Evolutionary conservation across 805 yeast genomes (phyloP).

Genomic region (Spathaspora hagerdaliae): DNA sequence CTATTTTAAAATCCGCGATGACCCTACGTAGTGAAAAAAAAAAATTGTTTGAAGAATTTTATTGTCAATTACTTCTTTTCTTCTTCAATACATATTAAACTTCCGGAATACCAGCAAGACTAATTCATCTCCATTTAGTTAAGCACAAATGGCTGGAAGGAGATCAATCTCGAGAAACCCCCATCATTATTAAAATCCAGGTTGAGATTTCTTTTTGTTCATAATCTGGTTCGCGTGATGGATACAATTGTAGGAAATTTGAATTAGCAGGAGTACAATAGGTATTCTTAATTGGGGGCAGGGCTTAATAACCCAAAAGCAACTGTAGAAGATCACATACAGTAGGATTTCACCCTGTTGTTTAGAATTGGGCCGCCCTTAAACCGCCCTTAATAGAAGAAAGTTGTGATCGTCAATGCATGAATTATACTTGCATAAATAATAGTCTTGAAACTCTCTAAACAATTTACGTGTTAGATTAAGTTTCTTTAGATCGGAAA

Average conservation of each 20-base stretch:
- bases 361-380: too few relatives aligned
- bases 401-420: too few relatives aligned
- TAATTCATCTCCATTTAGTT: conserved; percentile 36
- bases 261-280: too few relatives aligned
- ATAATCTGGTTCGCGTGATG: conserved; percentile 42
- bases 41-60: not conserved
- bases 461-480: too few relatives aligned
- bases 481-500: too few relatives aligned
- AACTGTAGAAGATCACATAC: too few relatives aligned
- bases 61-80: conserved; percentile 6
- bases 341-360: too few relatives aligned
- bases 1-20: not conserved
- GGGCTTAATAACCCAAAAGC: too few relatives aligned
- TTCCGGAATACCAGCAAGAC: conserved; percentile 48
- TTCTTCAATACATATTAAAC: conserved; percentile 26
- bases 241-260: conserved; percentile 19
- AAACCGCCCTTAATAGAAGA: too few relatives aligned
- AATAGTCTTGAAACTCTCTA: too few relatives aligned
- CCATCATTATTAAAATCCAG: conserved; percentile 36
- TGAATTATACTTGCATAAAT: too few relatives aligned
- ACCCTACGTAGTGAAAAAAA: not conserved
- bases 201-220: conserved; percentile 5
- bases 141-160: conserved; percentile 50
- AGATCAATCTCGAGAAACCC: conserved; percentile 19
- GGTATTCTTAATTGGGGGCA: too few relatives aligned